These are phyloP conservation scores for Nannizziopsis arthrosporioides DNA, from an alignment of 2,329 filamentous ascomycete genomes.

Conservation along the genomic window DNA sequence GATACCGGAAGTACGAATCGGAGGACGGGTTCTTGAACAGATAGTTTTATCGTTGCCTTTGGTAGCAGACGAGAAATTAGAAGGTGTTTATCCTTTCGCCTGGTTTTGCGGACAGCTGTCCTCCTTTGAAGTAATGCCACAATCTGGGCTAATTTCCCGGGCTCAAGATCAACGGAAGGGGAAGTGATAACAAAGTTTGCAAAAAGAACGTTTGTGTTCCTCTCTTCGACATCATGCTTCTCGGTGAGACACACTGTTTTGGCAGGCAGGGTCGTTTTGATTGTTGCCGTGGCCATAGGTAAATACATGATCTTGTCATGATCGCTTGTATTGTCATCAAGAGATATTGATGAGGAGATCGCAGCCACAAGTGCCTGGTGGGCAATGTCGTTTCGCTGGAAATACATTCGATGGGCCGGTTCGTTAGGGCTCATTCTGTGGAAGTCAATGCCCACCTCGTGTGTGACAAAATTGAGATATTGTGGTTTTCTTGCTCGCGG, in stretches of 20 bases:
- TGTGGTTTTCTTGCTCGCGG: slow-evolving; percentile 58
- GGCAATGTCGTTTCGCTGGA: slow-evolving; percentile 79
- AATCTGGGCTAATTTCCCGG: slow-evolving; percentile 77
- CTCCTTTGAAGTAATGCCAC: slow-evolving; percentile 59
- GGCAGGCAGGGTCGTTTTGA: slow-evolving; percentile 86
- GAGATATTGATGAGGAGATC: slow-evolving; percentile 78
- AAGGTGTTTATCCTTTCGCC: slow-evolving; percentile 44
- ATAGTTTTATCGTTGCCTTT: slow-evolving; percentile 89
- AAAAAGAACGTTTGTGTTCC: slow-evolving; percentile 91
- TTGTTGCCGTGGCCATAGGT: slow-evolving; percentile 91
- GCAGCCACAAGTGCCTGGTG: slow-evolving; percentile 89
- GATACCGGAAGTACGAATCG: slow-evolving; percentile 78
- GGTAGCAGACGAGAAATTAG: slow-evolving; percentile 84
- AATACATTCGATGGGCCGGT: slow-evolving; percentile 96
- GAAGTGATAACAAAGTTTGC: slow-evolving; percentile 94
- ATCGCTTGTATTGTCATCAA: slow-evolving; percentile 79
- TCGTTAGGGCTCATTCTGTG: slow-evolving; percentile 85
- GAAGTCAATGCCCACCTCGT: slow-evolving; percentile 87
- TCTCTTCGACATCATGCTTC: slow-evolving; percentile 61
- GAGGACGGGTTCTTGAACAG: slow-evolving; percentile 89
- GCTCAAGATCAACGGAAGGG: slow-evolving; percentile 83
- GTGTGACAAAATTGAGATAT: slow-evolving; percentile 80
- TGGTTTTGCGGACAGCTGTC: slow-evolving; percentile 28
- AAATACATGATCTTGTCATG: slow-evolving; percentile 83
- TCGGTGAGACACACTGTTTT: slow-evolving; percentile 77